Conservation (phyloP, 371 early-diverging fungal species). For the Mortierella sp. region DNA sequence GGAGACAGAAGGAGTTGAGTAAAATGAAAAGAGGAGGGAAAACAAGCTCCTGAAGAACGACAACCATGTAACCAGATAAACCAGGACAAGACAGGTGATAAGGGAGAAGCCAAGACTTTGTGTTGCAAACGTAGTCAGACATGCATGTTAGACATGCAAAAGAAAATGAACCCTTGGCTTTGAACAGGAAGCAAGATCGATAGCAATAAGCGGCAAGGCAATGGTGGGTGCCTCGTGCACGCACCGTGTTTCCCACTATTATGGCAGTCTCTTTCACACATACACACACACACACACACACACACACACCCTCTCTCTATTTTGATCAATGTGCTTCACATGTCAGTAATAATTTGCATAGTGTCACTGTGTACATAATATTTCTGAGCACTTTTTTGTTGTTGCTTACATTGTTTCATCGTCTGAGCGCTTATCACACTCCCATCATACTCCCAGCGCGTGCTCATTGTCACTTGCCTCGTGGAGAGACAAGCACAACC, state of each 20-base stretch:
- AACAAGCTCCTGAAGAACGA: background rate
- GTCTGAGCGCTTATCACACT: constrained; percentile 8
- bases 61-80: too few species aligned
- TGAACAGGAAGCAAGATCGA: too few species aligned
- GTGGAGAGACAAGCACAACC: background rate
- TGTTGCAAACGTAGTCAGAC: too few species aligned
- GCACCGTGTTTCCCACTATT: background rate
- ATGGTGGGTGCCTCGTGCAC: constrained; percentile 28
- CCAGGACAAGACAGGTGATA: too few species aligned
- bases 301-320: background rate
- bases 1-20: background rate
- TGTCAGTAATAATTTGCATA: background rate
- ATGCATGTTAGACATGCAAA: too few species aligned
- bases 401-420: background rate
- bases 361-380: background rate
- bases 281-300: too few species aligned
- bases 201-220: too few species aligned
- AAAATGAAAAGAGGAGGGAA: background rate
- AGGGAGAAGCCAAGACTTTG: background rate
- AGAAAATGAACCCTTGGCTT: background rate
- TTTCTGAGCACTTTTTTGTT: background rate
- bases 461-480: constrained; percentile 6
- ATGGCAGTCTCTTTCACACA: background rate
- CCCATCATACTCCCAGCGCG: background rate
- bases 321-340: constrained; percentile 5